A percentile compares a stretch with the other conserved stretches of the same genome.
phyloP scores from a whole-genome alignment of 176 grass and related monocot species.

The Bromus sterilis region DNA sequence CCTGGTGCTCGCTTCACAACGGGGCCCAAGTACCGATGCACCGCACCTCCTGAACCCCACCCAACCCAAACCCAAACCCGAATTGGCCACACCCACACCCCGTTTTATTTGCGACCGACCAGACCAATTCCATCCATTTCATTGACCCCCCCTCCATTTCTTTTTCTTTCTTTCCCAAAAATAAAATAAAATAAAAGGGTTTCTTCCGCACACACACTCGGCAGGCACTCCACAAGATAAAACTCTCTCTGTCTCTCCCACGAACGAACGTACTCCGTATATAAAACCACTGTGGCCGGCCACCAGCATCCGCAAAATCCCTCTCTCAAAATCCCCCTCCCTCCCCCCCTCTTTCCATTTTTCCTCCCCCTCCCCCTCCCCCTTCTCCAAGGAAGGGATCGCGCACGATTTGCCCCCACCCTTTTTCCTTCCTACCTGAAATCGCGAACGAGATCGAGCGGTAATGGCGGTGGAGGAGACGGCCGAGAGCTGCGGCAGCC shows the following conservation, averaged over 20 bases:
- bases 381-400: not conserved
- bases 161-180: not conserved
- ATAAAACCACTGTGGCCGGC: not conserved
- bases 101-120: not conserved
- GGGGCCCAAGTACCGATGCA: not conserved
- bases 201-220: not conserved
- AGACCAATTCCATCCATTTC: too few relatives aligned
- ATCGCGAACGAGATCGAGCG: not conserved
- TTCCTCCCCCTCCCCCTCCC: not conserved
- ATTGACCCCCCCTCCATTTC: not conserved
- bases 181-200: not conserved
- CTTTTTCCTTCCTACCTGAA: not conserved
- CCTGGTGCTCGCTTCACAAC: not conserved
- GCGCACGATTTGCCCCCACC: not conserved
- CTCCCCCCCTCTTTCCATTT: not conserved
- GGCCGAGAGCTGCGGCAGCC: constrained; percentile 63
- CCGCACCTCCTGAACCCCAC: not conserved
- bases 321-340: too few relatives aligned
- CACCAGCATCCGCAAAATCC: not conserved
- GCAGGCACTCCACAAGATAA: not conserved
- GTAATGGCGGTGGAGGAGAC: constrained; percentile 55
- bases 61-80: not conserved
- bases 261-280: not conserved
- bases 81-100: not conserved
- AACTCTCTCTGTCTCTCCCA: too few relatives aligned